phyloP scores from a whole-genome alignment of 2,329 filamentous ascomycete genomes.

The Aspergillus felis region DNA sequence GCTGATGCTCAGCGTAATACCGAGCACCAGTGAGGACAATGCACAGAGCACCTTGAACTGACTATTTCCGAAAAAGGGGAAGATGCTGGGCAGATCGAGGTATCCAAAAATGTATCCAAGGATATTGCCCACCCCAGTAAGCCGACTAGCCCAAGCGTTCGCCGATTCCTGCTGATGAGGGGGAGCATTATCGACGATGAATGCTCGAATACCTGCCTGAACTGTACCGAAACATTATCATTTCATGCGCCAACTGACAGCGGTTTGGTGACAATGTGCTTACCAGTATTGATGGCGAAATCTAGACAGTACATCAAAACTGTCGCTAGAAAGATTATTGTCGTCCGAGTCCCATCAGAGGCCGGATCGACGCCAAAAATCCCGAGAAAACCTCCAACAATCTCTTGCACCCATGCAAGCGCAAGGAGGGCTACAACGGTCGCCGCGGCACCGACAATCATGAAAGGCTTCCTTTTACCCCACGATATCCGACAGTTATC shows the following conservation, averaged over 20 bases:
- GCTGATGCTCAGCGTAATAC: slow-evolving; percentile 66
- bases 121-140: slow-evolving; percentile 86
- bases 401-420: slow-evolving; percentile 70
- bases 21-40: slow-evolving; percentile 73
- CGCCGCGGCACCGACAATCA: slow-evolving; percentile 65
- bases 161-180: slow-evolving; percentile 90
- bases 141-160: slow-evolving; percentile 89
- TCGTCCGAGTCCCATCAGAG: slow-evolving; percentile 60
- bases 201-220: slow-evolving; percentile 85
- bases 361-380: slow-evolving; percentile 68
- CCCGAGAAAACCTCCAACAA: slow-evolving; percentile 63
- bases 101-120: slow-evolving; percentile 86
- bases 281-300: slow-evolving; percentile 89
- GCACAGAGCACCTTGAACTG: slow-evolving; percentile 93
- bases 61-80: slow-evolving; percentile 78
- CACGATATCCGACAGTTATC: slow-evolving; percentile 70
- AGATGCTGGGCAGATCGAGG: slow-evolving; percentile 66
- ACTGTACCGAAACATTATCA: slow-evolving; percentile 47
- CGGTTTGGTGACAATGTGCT: slow-evolving; percentile 7
- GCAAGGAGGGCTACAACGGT: slow-evolving; percentile 66
- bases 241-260: not conserved
- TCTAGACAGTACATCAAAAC: slow-evolving; percentile 86
- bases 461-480: slow-evolving; percentile 79
- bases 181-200: slow-evolving; percentile 89
- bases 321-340: slow-evolving; percentile 74